Evolutionary conservation across 306 rosid genomes (phyloP).

Genomic region (Vigna mungo): DNA sequence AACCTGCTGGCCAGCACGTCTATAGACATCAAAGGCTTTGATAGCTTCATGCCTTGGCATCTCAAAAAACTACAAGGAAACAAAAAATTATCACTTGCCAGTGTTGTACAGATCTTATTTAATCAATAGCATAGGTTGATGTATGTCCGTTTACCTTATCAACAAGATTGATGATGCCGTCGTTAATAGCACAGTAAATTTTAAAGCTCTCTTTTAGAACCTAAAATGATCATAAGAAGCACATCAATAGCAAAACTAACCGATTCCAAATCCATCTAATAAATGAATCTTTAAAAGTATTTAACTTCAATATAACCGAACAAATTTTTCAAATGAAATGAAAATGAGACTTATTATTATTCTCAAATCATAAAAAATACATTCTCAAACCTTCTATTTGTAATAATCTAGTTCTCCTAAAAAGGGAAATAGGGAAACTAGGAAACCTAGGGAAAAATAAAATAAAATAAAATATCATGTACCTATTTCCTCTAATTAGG

Average conservation of each 20-base stretch:
- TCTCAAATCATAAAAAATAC: too few species aligned
- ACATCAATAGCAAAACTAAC: conserved; percentile 7
- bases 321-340: not conserved
- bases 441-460: too few species aligned
- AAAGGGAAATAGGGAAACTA: too few species aligned
- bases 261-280: not conserved
- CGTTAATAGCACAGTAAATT: conserved; percentile 75
- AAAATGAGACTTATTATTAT: too few species aligned
- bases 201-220: conserved; percentile 86
- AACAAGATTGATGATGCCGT: conserved; percentile 84
- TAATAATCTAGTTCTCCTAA: too few species aligned
- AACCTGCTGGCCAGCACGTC: conserved; percentile 86
- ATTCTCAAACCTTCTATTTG: too few species aligned
- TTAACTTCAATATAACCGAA: not conserved
- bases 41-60: conserved; percentile 89
- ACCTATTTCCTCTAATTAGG: too few species aligned
- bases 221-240: conserved; percentile 50
- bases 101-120: not conserved
- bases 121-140: not conserved
- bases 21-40: conserved; percentile 81
- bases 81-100: conserved; percentile 14
- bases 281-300: not conserved
- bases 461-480: too few species aligned
- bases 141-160: conserved; percentile 65
- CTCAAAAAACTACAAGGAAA: conserved; percentile 74